Base-by-base conservation (phyloP, 371 early-diverging fungal genomes). In the Mucor lusitanicus region DNA sequence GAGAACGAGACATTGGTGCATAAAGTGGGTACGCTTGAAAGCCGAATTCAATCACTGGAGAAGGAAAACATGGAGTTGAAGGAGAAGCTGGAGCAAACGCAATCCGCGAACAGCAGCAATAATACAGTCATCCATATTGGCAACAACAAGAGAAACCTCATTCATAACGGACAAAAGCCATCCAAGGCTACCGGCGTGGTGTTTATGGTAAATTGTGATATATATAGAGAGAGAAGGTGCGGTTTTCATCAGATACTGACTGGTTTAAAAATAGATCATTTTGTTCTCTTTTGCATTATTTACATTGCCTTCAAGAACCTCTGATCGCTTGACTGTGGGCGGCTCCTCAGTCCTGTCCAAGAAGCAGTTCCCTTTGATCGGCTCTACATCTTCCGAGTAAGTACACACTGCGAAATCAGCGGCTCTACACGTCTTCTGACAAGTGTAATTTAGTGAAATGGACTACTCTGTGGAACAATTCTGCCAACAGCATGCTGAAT, bases 251-350 rank as follows among this genome's bases (percentile, higher is more conserved):
- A 54, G 4, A 13, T 54, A 54, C 27, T 54, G 12, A 54, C 15
- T 54, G 4, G 30, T 30, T 12, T 28, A 54, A 48, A 48, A 54
- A 44, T 66, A 87, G 87, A 85, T 85, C 74, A 77, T 90, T 63
- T 75, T 91, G 59, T 83, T 89, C 75, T 85, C 88, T 58, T 82
- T 83, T 82, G 85, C 84, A 65, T 54, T 85, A 73, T 85, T 87
- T 77, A 80, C 87, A 71, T 58, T 88, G 56, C 88, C 88, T 8
- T 73, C 82, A 12, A 67, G 81, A 63, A 72, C 70, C 3, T 48
- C 80, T 3, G 77, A 79, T 59, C 83, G 76, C 13, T 71, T 86
- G 19, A 86, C 86, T 61, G 86, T 88, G 11, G 88, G 88, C 48
- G 88, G 85, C 0, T 42, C 65, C 8, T 48, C 68, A 4, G 62